Conservation (phyloP, 192 early-diverging fungal species). For the Coemansia sp. region DNA sequence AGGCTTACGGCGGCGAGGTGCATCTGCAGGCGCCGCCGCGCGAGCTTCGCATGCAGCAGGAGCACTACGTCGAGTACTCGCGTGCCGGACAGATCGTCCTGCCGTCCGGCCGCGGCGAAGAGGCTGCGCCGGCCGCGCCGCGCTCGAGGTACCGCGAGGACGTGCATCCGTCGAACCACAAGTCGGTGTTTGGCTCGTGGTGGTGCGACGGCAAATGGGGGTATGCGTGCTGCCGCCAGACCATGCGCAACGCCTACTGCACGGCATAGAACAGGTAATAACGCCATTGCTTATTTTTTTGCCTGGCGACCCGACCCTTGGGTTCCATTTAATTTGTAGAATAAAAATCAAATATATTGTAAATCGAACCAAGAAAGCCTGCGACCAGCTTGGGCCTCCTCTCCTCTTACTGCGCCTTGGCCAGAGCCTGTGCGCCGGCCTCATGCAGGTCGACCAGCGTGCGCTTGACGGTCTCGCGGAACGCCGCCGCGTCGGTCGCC, state of each 20-base stretch:
- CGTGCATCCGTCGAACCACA: constrained; percentile 80
- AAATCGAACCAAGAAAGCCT: no score
- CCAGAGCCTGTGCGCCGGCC: constrained; percentile 22
- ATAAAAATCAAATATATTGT: no score
- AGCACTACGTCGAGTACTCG: constrained; percentile 96
- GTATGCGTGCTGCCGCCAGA: constrained; percentile 88
- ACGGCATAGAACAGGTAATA: constrained; percentile 40
- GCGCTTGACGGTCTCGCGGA: constrained; percentile 60
- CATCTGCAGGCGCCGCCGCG: constrained; percentile 86
- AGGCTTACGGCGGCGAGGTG: constrained; percentile 92
- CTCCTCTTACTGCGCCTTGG: neutral
- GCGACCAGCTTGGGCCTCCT: no score
- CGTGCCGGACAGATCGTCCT: constrained; percentile 59
- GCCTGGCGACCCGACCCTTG: no score
- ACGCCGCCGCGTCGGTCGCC: constrained; percentile 56
- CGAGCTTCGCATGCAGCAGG: constrained; percentile 89
- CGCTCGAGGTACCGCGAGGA: constrained; percentile 92
- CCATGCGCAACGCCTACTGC: constrained; percentile 83
- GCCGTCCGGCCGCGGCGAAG: constrained; percentile 64
- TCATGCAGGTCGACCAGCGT: constrained; percentile 44
- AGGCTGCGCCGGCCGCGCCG: constrained; percentile 58
- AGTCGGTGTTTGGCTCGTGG: constrained; percentile 88
- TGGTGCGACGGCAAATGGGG: constrained; percentile 97
- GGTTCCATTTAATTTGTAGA: no score
- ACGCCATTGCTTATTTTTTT: neutral